A percentile compares a stretch with the other conserved stretches of the same genome.
These are phyloP conservation scores for Rhizoclosmatium globosum DNA, from an alignment of 192 early-diverging fungal genomes.

Conservation along the genomic window DNA sequence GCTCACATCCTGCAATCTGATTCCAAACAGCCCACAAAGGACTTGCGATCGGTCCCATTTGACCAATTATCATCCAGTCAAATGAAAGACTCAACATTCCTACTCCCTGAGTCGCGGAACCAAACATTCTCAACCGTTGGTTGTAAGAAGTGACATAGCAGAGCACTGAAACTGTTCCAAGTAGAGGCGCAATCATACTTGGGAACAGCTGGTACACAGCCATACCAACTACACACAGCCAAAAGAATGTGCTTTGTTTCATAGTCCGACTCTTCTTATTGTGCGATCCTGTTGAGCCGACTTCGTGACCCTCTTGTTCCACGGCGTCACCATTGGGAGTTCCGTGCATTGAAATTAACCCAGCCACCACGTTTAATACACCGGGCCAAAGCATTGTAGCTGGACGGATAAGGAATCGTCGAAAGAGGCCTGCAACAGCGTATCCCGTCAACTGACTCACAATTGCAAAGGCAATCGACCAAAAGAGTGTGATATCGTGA, in stretches of 20 bases:
- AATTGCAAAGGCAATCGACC: slow-evolving; percentile 59
- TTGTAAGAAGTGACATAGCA: slow-evolving; percentile 33
- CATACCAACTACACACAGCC: slow-evolving; percentile 40
- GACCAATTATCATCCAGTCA: slow-evolving; percentile 39
- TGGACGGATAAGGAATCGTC: slow-evolving; percentile 87
- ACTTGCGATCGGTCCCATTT: slow-evolving; percentile 22
- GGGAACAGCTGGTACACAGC: slow-evolving; percentile 43
- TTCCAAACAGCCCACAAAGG: slow-evolving; percentile 32
- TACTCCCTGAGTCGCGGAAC: slow-evolving; percentile 32
- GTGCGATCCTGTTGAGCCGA: background rate
- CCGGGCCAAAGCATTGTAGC: slow-evolving; percentile 90
- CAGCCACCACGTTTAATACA: slow-evolving; percentile 42
- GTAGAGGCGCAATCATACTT: slow-evolving; percentile 35
- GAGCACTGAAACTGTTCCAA: slow-evolving; percentile 40
- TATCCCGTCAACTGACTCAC: slow-evolving; percentile 74
- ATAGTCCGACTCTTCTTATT: background rate
- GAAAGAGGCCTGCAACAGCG: slow-evolving; percentile 74
- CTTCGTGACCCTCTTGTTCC: background rate
- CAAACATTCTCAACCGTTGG: slow-evolving; percentile 28
- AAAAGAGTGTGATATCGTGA: slow-evolving; percentile 32
- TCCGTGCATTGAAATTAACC: slow-evolving; percentile 58
- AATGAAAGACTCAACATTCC: slow-evolving; percentile 36
- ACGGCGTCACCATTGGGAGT: background rate
- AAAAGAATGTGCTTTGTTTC: slow-evolving; percentile 31
- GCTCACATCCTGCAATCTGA: slow-evolving; percentile 31